These are phyloP conservation scores for Curvularia sp. DNA, from an alignment of 2,329 filamentous ascomycete genomes.

Conservation along the genomic window DNA sequence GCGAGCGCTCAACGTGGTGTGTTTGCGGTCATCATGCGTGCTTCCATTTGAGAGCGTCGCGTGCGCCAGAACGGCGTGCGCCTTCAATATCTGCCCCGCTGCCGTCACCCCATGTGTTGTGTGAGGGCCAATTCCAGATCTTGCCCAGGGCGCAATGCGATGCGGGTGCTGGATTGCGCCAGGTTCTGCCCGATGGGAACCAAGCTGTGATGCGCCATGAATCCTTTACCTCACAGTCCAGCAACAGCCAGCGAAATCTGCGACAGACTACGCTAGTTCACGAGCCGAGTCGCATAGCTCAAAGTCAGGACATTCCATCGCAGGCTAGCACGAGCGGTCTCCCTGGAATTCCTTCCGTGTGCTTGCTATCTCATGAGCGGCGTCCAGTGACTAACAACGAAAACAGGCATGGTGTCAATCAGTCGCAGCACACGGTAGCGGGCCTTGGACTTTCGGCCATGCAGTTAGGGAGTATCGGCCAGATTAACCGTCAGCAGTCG, in stretches of 20 bases:
- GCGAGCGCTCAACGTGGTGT: constrained; percentile 54
- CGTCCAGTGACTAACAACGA: constrained; percentile 35
- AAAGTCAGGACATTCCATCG: constrained; percentile 36
- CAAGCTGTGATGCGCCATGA: constrained; percentile 15
- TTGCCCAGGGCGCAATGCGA: constrained; percentile 25
- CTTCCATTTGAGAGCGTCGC: constrained; percentile 55
- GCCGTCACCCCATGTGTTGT: constrained; percentile 17
- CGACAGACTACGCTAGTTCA: constrained; percentile 29
- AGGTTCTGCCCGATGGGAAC: background rate
- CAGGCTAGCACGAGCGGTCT: constrained; percentile 45
- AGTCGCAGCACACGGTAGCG: constrained; percentile 33
- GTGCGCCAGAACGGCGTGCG: constrained; percentile 24
- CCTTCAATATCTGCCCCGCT: constrained; percentile 18
- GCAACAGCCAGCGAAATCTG: constrained; percentile 24
- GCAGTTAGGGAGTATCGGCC: constrained; percentile 32
- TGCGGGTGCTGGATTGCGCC: constrained; percentile 18
- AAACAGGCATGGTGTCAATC: constrained; percentile 30
- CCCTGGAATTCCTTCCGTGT: constrained; percentile 49
- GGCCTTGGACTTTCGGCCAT: constrained; percentile 48
- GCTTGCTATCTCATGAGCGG: constrained; percentile 47
- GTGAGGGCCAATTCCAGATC: constrained; percentile 25
- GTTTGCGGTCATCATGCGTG: constrained; percentile 66
- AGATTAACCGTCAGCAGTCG: constrained; percentile 40
- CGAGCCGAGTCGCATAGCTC: constrained; percentile 30
- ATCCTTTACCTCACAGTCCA: constrained; percentile 18